Base-by-base conservation (phyloP, 31 red algal genomes). In the Odonthalia washingtoniensis region DNA sequence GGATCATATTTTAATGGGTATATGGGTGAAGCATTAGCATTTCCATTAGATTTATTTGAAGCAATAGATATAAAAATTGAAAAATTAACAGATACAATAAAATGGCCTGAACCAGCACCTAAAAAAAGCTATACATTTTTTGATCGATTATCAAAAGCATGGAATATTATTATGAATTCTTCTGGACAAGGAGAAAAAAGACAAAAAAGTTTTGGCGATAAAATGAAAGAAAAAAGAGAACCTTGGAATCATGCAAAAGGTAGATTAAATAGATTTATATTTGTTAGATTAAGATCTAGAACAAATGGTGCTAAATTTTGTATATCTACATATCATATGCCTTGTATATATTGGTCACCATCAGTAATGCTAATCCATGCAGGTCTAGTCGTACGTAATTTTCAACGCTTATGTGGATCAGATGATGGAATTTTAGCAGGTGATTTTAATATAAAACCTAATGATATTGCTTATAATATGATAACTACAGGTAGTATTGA, bases 281-380 rank as follows among this genome's bases (percentile, higher is more conserved):
- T 89, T 62, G 82, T 83, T 1, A 68, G 90, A 5, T 45, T 96
- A 64, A 84, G 91, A 27, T 89, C 85, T 3, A 40, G 84, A 24
- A 87, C 82, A 21, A 93, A 90, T 65, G 95, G 95, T 0, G 88
- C 87, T 1, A 84, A 70, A 3, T 63, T 96, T 67, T 92, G 88
- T 46, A 86, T 93, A 36, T 87, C 75, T 2, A 96, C 90, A 4
- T 96, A 96, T 74, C 95, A 96, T 65, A 96, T 96, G 95, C 95
- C 95, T 12, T 96, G 95, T 42, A 81, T 82, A 40, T 96, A 62
- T 74, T 96, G 82, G 82, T 90, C 90, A 16, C 95, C 95, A 28
- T 70, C 87, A 0, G 89, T 89, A 36, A 93, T 96, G 90, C 33
- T 90, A 72, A 96, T 96, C 49, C 88, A 96, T 75, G 67, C 81